These are phyloP conservation scores for Willaertia magna DNA, from an alignment of 208 protist genomes.

Conservation along the genomic window DNA sequence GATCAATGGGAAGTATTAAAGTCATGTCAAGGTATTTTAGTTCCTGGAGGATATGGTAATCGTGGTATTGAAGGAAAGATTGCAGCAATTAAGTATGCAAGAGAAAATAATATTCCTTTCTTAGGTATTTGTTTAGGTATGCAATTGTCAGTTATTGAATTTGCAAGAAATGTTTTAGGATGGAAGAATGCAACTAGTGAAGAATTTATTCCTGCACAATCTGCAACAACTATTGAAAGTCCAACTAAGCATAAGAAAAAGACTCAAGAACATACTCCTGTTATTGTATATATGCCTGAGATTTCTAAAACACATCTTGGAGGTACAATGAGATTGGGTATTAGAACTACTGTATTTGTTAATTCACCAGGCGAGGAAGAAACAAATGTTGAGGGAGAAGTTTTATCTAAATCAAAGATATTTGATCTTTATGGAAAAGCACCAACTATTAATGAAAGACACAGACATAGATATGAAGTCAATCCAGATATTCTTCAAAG, in stretches of 20 bases:
- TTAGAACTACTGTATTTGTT: conserved; percentile 40
- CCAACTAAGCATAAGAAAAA: not conserved
- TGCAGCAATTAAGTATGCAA: conserved; percentile 75
- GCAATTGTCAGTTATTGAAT: conserved; percentile 89
- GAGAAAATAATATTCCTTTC: conserved; percentile 82
- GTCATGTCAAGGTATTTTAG: conserved; percentile 85
- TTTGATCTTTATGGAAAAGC: conserved; percentile 61
- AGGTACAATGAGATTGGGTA: conserved; percentile 98
- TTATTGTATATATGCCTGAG: conserved; percentile 96
- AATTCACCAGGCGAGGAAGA: not conserved
- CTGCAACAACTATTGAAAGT: not conserved
- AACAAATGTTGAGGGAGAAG: not conserved
- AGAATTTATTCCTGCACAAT: conserved; percentile 70
- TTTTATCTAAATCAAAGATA: conserved; percentile 39
- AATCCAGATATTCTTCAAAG: conserved; percentile 76
- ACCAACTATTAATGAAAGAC: conserved; percentile 69
- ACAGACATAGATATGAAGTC: conserved; percentile 95
- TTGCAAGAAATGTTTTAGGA: conserved; percentile 76
- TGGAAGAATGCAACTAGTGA: conserved; percentile 75
- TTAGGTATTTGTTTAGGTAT: conserved; percentile 98
- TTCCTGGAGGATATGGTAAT: conserved; percentile 95
- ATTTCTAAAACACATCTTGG: conserved; percentile 77
- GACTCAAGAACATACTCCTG: conserved; percentile 29
- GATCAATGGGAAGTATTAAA: conserved; percentile 12
- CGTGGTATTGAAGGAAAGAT: conserved; percentile 94